These are phyloP conservation scores for Simmondsia chinensis DNA, from an alignment of 148 eudicot genomes.

Conservation along the genomic window DNA sequence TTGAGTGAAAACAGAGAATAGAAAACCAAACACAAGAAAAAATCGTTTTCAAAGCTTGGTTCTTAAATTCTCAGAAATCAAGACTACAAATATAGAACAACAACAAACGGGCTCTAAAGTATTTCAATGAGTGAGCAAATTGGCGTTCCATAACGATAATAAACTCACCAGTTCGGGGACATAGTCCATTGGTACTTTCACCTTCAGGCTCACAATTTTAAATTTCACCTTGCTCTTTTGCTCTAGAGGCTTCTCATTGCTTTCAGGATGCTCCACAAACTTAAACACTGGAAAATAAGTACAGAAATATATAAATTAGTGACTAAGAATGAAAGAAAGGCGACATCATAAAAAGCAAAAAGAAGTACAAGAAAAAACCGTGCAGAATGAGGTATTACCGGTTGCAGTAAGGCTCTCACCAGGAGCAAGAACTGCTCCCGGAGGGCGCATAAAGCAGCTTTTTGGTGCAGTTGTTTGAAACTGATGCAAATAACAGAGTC, in stretches of 20 bases:
- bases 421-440: slow-evolving; percentile 83
- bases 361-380: neutral
- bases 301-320: neutral
- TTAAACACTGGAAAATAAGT: slow-evolving; percentile 49
- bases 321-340: too few relatives aligned
- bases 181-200: slow-evolving; percentile 72
- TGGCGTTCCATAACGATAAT: too few relatives aligned
- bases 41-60: too few relatives aligned
- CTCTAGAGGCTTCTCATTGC: slow-evolving; percentile 67
- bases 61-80: too few relatives aligned
- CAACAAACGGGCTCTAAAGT: too few relatives aligned
- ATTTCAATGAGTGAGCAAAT: too few relatives aligned
- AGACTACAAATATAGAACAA: too few relatives aligned
- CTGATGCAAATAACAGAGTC: slow-evolving; percentile 29
- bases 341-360: too few relatives aligned
- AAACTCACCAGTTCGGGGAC: slow-evolving; percentile 69
- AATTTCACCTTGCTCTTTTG: slow-evolving; percentile 77
- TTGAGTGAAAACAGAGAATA: too few relatives aligned
- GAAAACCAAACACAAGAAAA: too few relatives aligned
- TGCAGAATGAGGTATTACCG: slow-evolving; percentile 27
- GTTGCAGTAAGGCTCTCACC: slow-evolving; percentile 83
- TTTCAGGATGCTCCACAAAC: slow-evolving; percentile 87
- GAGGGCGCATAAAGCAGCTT: slow-evolving; percentile 96
- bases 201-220: slow-evolving; percentile 85
- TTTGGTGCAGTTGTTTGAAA: slow-evolving; percentile 96